A percentile compares a stretch with the other conserved stretches of the same genome.
Evolutionary conservation across 176 grass and related monocot genomes (phyloP).

Genomic region (Raddia guianensis): DNA sequence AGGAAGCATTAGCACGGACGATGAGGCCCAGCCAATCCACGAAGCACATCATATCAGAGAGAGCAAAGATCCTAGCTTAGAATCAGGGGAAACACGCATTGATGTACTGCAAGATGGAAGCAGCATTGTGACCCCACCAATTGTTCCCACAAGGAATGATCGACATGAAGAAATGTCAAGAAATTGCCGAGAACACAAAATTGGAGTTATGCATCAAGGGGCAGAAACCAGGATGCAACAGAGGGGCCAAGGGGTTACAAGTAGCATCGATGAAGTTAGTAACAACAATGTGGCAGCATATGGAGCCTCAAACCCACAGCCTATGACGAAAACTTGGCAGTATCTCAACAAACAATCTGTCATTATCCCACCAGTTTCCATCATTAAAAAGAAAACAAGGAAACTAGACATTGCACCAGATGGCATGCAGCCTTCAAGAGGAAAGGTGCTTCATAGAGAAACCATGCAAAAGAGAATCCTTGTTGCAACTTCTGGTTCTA

Average conservation of each 20-base stretch:
- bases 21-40: neutral
- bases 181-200: neutral
- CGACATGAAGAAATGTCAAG: neutral
- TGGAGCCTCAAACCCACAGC: neutral
- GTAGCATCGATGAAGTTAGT: neutral
- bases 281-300: neutral
- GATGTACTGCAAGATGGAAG: constrained; percentile 3
- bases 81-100: neutral
- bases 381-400: constrained; percentile 24
- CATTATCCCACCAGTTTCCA: constrained; percentile 16
- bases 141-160: neutral
- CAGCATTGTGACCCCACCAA: neutral
- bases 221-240: neutral
- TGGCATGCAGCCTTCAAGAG: constrained; percentile 14
- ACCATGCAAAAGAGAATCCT: constrained; percentile 10
- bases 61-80: constrained; percentile 1
- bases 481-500: constrained; percentile 8
- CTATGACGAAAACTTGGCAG: neutral
- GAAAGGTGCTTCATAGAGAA: neutral
- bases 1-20: neutral
- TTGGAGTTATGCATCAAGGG: neutral
- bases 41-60: constrained; percentile 7
- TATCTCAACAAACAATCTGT: constrained; percentile 16
- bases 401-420: constrained; percentile 7
- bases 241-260: neutral